Evolutionary conservation across 2,329 filamentous ascomycete species (phyloP).

Genomic region (Neoscytalidium dimidiatum): DNA sequence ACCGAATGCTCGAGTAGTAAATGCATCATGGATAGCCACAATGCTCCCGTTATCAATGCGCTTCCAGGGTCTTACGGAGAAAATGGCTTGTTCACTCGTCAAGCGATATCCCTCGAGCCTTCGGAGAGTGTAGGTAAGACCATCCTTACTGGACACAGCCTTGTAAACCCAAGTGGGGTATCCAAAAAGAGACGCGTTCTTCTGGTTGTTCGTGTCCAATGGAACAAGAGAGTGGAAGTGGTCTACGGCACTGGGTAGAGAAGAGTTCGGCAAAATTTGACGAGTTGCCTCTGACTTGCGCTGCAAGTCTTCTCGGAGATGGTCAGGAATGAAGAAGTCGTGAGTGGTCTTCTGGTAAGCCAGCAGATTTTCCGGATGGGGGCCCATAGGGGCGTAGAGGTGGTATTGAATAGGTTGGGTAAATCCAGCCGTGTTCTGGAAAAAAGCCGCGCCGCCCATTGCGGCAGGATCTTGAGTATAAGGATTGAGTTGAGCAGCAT

Average conservation of each 20-base stretch:
- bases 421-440: slow-evolving; percentile 58
- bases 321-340: slow-evolving; percentile 89
- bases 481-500: slow-evolving; percentile 55
- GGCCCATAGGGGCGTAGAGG: slow-evolving; percentile 83
- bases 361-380: slow-evolving; percentile 77
- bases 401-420: slow-evolving; percentile 73
- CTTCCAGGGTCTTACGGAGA: slow-evolving; percentile 86
- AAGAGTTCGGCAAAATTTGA: slow-evolving; percentile 79
- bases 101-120: slow-evolving; percentile 86
- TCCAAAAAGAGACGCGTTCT: slow-evolving; percentile 77
- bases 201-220: slow-evolving; percentile 78
- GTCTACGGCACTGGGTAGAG: slow-evolving; percentile 74
- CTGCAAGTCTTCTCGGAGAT: slow-evolving; percentile 83
- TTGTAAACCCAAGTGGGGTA: slow-evolving; percentile 96
- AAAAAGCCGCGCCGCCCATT: slow-evolving; percentile 67
- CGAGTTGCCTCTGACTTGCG: slow-evolving; percentile 83
- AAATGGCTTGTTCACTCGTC: slow-evolving; percentile 85
- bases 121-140: slow-evolving; percentile 82
- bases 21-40: slow-evolving; percentile 86
- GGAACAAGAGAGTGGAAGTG: slow-evolving; percentile 92
- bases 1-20: slow-evolving; percentile 89
- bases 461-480: slow-evolving; percentile 72
- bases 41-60: slow-evolving; percentile 78
- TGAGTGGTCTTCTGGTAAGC: slow-evolving; percentile 85
- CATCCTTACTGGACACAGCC: slow-evolving; percentile 84